Evolutionary conservation across 148 eudicot genomes (phyloP).

Genomic region (Heliosperma pusillum): DNA sequence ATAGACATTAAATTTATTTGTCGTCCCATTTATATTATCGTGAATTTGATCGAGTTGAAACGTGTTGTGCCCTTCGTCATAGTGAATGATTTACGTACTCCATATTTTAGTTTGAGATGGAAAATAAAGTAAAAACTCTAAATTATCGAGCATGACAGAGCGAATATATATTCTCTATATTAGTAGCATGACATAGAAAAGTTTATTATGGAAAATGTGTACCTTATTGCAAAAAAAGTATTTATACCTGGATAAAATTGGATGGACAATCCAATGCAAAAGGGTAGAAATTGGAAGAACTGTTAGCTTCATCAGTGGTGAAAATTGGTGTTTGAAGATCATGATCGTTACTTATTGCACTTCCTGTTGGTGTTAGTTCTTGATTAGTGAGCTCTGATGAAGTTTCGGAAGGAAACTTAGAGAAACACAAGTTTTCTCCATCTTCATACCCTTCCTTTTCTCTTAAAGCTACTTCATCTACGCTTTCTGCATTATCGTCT

Average conservation of each 20-base stretch:
- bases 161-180: too few relatives aligned
- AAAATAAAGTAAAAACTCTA: too few relatives aligned
- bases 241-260: slow-evolving; percentile 27
- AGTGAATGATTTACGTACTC: too few relatives aligned
- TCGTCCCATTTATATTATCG: too few relatives aligned
- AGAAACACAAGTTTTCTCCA: background rate
- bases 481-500: slow-evolving; percentile 14
- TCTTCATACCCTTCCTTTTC: slow-evolving; percentile 14
- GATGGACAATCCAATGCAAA: slow-evolving; percentile 29
- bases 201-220: too few relatives aligned
- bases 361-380: slow-evolving; percentile 35
- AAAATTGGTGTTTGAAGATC: slow-evolving; percentile 30
- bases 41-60: too few relatives aligned
- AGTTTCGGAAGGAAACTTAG: slow-evolving; percentile 27
- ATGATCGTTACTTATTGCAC: slow-evolving; percentile 35
- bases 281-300: slow-evolving; percentile 31
- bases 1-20: too few relatives aligned
- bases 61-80: too few relatives aligned
- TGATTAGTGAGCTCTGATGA: slow-evolving; percentile 35
- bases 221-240: too few relatives aligned
- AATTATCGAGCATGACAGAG: too few relatives aligned
- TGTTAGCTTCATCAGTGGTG: slow-evolving; percentile 34
- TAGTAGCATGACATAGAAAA: too few relatives aligned
- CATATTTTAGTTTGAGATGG: too few relatives aligned
- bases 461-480: slow-evolving; percentile 17